These are phyloP conservation scores for Ganoderma lucidum DNA, from an alignment of 1,284 basidiomycete genomes.

Conservation along the genomic window DNA sequence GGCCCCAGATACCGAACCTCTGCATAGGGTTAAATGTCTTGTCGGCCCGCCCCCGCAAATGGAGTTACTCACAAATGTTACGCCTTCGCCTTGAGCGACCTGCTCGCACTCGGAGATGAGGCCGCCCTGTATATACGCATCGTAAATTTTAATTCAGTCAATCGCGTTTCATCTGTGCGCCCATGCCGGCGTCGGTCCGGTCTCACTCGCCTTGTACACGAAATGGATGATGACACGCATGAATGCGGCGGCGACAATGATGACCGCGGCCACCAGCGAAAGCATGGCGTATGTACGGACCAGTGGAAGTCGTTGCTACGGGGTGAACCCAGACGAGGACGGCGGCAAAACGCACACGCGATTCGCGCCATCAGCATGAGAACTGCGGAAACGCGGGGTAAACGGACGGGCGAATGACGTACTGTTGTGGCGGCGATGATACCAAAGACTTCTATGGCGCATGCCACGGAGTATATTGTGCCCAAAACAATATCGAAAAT, in stretches of 20 bases:
- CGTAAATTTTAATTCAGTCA: neutral
- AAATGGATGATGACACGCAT: conserved; percentile 72
- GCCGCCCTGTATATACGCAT: conserved; percentile 16
- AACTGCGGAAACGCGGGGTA: conserved; percentile 9
- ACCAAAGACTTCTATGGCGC: conserved; percentile 66
- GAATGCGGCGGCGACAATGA: conserved; percentile 62
- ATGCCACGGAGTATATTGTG: conserved; percentile 57
- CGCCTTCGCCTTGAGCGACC: conserved; percentile 30
- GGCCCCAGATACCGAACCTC: conserved; percentile 38
- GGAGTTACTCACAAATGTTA: conserved; percentile 26
- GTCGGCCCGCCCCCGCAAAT: too few species aligned
- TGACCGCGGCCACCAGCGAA: conserved; percentile 57
- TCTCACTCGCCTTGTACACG: conserved; percentile 59
- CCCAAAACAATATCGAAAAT: conserved; percentile 69
- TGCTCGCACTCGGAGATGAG: conserved; percentile 33
- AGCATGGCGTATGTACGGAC: conserved; percentile 65
- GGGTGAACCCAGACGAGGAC: neutral
- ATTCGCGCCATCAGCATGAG: neutral
- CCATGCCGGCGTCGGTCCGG: neutral
- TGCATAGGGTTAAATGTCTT: conserved; percentile 5
- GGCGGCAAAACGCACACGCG: neutral
- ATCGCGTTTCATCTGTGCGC: neutral
- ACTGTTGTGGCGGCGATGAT: conserved; percentile 62
- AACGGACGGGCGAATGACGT: conserved; percentile 39
- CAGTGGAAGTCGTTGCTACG: conserved; percentile 65